Conservation (phyloP, 768 basidiomycete genomes). For the Trametes coccinea region DNA sequence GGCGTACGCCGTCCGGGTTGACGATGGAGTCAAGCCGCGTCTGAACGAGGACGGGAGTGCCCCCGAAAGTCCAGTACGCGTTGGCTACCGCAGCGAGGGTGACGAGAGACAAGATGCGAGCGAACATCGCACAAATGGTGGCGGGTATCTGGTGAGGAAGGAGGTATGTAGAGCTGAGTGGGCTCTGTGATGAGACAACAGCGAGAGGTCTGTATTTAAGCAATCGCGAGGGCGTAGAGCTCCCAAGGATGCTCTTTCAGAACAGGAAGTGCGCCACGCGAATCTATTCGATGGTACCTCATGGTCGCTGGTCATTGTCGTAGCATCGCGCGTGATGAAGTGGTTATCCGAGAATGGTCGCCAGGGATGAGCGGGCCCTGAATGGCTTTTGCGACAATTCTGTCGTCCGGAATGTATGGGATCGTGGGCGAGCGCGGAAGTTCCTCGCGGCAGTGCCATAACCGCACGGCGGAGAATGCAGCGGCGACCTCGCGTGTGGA, state of each 20-base stretch:
- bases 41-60: slow-evolving; percentile 9
- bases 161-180: not conserved
- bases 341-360: slow-evolving; percentile 1
- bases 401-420: not conserved
- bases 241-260: not conserved
- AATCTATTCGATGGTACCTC: not conserved
- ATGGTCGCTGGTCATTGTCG: not conserved
- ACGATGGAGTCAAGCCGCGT: slow-evolving; percentile 21
- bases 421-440: not conserved
- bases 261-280: not conserved
- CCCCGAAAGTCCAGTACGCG: slow-evolving; percentile 23
- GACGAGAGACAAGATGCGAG: slow-evolving; percentile 12
- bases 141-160: not conserved
- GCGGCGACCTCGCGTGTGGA: not conserved
- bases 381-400: not conserved
- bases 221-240: not conserved
- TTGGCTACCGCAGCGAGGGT: slow-evolving; percentile 12
- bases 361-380: not conserved
- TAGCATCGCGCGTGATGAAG: not conserved
- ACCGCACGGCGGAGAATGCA: not conserved
- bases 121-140: not conserved
- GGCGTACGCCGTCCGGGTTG: slow-evolving; percentile 10
- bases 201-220: slow-evolving; percentile 3
- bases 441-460: slow-evolving; percentile 3
- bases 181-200: not conserved